phyloP scores from a whole-genome alignment of 176 grass and related monocot species.

The sorghum (Sorghum bicolor) region DNA sequence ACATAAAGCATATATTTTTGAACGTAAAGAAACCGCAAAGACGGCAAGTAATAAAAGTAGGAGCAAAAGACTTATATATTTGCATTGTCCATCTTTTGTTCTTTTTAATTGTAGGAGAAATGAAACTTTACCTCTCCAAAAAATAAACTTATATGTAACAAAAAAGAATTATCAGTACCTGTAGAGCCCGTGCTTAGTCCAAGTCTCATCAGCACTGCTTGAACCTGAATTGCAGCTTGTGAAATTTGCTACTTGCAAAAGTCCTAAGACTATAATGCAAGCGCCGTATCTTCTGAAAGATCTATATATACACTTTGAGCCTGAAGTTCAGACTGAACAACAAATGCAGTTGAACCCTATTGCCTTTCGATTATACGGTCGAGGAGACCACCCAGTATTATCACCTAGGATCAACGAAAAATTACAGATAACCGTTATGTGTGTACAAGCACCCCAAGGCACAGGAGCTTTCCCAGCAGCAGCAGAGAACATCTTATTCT shows the following conservation, averaged over 20 bases:
- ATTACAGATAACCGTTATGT: not conserved
- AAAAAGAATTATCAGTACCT: too few species aligned
- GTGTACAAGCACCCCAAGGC: constrained; percentile 6
- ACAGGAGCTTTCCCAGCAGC: not conserved
- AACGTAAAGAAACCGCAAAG: too few species aligned
- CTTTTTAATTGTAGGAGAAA: too few species aligned
- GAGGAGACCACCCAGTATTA: constrained; percentile 24
- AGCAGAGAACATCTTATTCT: not conserved
- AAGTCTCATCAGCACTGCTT: not conserved
- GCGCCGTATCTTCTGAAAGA: not conserved
- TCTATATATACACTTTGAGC: not conserved
- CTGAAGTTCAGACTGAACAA: not conserved
- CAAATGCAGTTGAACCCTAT: not conserved
- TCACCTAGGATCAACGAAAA: constrained; percentile 2
- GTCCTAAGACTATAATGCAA: not conserved
- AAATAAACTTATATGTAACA: too few species aligned
- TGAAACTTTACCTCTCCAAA: too few species aligned
- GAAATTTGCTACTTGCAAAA: not conserved
- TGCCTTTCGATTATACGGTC: constrained; percentile 24
- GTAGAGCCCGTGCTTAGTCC: too few species aligned
- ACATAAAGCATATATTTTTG: too few species aligned
- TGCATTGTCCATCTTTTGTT: too few species aligned
- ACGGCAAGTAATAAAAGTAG: too few species aligned
- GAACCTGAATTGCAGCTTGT: not conserved
- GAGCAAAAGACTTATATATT: too few species aligned